Percentiles rank a stretch among this genome's conserved stretches.
Evolutionary conservation across 169 alveolate genomes (phyloP).

Genomic region (Babesia divergens): DNA sequence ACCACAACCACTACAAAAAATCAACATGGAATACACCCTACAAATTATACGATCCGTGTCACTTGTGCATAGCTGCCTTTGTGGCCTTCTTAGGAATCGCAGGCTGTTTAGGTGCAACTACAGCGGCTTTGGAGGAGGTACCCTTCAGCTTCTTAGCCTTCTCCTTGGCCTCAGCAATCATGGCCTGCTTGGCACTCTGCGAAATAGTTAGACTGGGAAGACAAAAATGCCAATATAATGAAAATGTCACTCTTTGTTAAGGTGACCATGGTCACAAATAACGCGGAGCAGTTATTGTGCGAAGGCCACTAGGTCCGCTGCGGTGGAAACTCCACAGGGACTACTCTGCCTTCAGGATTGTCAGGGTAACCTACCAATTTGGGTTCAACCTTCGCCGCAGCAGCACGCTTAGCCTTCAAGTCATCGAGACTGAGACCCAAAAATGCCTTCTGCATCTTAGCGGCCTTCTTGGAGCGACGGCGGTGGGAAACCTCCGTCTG

Average conservation of each 20-base stretch:
- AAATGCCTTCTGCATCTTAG: conserved; percentile 92
- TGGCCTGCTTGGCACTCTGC: conserved; percentile 50
- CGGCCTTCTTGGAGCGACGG: conserved; percentile 83
- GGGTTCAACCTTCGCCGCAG: conserved; percentile 45
- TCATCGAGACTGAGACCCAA: conserved; percentile 95
- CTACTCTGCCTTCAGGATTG: conserved; percentile 17
- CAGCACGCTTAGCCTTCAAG: conserved; percentile 73
- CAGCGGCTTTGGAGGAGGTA: conserved; percentile 19
- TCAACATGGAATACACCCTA: too few relatives aligned
- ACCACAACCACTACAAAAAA: too few relatives aligned
- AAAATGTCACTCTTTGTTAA: conserved; percentile 9
- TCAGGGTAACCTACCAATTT: conserved; percentile 31
- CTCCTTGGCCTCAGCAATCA: conserved; percentile 61
- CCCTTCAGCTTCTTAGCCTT: conserved; percentile 57
- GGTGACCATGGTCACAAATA: background rate
- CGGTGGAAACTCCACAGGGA: background rate
- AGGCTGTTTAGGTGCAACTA: conserved; percentile 21
- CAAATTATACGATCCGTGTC: conserved; percentile 15
- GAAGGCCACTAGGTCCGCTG: conserved; percentile 42
- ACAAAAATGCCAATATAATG: too few relatives aligned
- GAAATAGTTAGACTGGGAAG: background rate
- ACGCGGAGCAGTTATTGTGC: conserved; percentile 16
- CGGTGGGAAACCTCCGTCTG: conserved; percentile 69
- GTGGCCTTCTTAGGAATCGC: conserved; percentile 47
- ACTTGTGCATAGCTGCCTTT: conserved; percentile 43